Evolutionary conservation across 352 stramenopile genomes (phyloP).

Genomic region (Pythium dissimile): DNA sequence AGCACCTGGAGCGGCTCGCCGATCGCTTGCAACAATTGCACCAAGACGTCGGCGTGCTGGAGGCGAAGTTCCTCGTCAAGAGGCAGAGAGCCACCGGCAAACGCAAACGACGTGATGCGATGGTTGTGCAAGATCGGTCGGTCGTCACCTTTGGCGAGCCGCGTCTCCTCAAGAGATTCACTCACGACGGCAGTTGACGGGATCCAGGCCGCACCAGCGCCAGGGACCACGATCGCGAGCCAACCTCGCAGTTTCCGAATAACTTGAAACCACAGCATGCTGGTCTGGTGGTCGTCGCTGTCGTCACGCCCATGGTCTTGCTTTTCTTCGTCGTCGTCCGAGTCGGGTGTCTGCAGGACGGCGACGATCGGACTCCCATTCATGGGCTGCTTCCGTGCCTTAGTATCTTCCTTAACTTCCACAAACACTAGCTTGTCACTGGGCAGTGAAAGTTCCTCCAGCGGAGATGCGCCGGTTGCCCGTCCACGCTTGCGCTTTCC

Average conservation of each 20-base stretch:
- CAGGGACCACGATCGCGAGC: neutral
- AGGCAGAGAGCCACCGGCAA: too few species aligned
- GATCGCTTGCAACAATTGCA: neutral
- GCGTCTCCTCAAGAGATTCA: neutral
- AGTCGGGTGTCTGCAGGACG: too few species aligned
- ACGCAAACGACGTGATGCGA: too few species aligned
- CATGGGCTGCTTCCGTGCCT: neutral
- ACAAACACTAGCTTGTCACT: neutral
- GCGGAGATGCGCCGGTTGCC: neutral
- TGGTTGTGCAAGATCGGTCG: neutral
- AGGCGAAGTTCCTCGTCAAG: too few species aligned
- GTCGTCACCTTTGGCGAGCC: neutral
- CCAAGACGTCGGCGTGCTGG: too few species aligned
- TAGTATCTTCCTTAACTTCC: neutral
- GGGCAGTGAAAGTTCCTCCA: neutral
- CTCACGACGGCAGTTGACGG: neutral
- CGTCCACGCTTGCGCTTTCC: neutral
- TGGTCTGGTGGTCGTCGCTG: too few species aligned
- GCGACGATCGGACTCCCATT: too few species aligned
- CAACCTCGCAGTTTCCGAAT: neutral
- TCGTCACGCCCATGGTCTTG: too few species aligned
- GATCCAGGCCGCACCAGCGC: neutral
- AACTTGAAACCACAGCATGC: too few species aligned
- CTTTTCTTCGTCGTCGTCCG: too few species aligned
- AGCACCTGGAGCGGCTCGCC: neutral